phyloP scores from a whole-genome alignment of 768 basidiomycete species.

The Phlebiopsis gigantea region DNA sequence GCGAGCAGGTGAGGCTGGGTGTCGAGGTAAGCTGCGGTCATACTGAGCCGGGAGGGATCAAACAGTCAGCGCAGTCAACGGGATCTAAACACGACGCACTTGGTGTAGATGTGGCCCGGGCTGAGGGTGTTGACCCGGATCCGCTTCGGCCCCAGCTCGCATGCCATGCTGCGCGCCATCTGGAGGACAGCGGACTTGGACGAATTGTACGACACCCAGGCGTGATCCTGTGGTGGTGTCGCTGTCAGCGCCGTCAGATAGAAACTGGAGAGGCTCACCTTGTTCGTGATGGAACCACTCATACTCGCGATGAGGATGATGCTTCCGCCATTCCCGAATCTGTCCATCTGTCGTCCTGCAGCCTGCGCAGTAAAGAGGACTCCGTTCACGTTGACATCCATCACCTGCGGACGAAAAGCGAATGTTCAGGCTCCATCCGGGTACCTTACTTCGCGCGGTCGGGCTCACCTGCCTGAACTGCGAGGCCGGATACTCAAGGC shows the following conservation, averaged over 20 bases:
- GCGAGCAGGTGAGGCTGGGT: constrained; percentile 53
- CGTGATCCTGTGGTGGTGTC: constrained; percentile 47
- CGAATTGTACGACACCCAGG: constrained; percentile 72
- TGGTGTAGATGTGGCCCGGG: constrained; percentile 72
- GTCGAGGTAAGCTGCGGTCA: constrained; percentile 73
- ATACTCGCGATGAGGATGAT: constrained; percentile 40
- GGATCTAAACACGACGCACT: constrained; percentile 29
- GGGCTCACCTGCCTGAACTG: constrained; percentile 54
- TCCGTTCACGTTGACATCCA: constrained; percentile 56
- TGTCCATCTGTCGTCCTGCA: constrained; percentile 30
- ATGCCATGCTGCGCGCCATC: constrained; percentile 80
- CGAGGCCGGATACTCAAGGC: constrained; percentile 59
- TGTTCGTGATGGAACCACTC: constrained; percentile 55
- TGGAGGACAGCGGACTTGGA: constrained; percentile 77
- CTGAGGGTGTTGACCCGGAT: constrained; percentile 77
- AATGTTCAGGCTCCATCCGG: background rate
- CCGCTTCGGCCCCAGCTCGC: constrained; percentile 59
- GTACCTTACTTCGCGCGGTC: background rate
- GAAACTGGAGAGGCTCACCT: constrained; percentile 31
- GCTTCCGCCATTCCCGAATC: constrained; percentile 32
- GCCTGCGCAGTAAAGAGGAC: constrained; percentile 33
- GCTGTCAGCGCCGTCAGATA: background rate
- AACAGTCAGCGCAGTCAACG: background rate
- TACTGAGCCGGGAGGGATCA: constrained; percentile 32
- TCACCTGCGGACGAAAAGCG: constrained; percentile 37